Evolutionary conservation across 306 rosid species (phyloP).

Genomic region (Notholithocarpus densiflorus): DNA sequence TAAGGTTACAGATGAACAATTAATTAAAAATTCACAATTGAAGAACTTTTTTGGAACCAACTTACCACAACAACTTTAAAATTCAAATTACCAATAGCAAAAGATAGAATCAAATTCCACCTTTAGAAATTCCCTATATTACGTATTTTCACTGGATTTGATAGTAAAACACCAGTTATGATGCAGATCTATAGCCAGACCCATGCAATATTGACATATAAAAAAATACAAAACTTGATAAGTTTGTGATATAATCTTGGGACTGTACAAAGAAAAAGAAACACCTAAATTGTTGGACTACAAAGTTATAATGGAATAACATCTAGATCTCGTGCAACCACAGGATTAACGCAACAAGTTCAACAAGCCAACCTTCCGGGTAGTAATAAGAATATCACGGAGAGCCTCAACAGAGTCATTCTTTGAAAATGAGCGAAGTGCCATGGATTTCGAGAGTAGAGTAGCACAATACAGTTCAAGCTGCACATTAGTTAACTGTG

Average conservation of each 20-base stretch:
- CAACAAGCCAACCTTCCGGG: constrained; percentile 65
- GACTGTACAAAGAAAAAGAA: background rate
- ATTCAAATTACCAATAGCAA: background rate
- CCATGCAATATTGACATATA: background rate
- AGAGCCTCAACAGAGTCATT: constrained; percentile 47
- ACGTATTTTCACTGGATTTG: background rate
- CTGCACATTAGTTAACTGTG: constrained; percentile 66
- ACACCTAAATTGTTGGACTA: background rate
- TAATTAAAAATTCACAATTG: background rate
- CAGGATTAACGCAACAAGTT: constrained; percentile 24
- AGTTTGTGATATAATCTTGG: background rate
- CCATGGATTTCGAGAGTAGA: constrained; percentile 56
- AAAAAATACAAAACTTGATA: background rate
- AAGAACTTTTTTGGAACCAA: background rate
- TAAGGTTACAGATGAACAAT: background rate
- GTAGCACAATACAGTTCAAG: constrained; percentile 84
- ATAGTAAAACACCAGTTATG: background rate
- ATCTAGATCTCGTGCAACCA: constrained; percentile 16
- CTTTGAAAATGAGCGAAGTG: constrained; percentile 55
- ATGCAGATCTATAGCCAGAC: background rate
- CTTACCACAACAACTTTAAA: background rate
- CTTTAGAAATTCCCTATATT: background rate
- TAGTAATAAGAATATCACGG: constrained; percentile 50
- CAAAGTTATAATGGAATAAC: background rate
- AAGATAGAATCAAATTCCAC: background rate